Base-by-base conservation (phyloP, 2,329 filamentous ascomycete genomes). In the Pseudogymnoascus sp. region DNA sequence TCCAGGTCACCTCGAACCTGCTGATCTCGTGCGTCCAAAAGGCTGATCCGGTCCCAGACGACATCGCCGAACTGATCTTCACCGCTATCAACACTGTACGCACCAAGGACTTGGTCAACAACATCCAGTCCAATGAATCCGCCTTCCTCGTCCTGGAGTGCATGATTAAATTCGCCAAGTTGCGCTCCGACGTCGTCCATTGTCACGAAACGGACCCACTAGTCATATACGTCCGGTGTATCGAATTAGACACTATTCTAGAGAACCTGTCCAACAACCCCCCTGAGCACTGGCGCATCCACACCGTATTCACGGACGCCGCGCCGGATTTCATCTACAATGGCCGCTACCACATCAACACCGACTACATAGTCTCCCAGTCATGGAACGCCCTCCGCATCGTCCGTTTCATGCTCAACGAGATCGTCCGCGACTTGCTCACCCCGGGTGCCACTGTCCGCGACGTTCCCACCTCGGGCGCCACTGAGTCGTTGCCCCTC, bases 11-110 rank as follows among this genome's bases (percentile, higher is more conserved):
- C 34, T 77, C 83, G 62, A 79, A 77, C 62, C 76, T 82, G 36
- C 73, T 83, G 64, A 78, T 84, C 65, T 80, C 77, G 67, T 83
- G 81, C 68, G 76, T 83, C 25, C 80, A 82, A 65, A 77, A 76
- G 60, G 77, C 78, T 36, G 70, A 78, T 28, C 76, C 79, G 11
- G 77, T 84, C 74, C 82, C 82, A 3, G 68, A 75, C n/a, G 71
- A 75, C 36, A 73, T 84, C 64, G 72, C 78, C 31, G 74, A 80
- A 23, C 77, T 84, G 46, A 75, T 82, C 40, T 80, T 75, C 46
- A 76, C 81, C 64, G 78, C 76, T 46, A 77, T 79, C 40, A 74
- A 80, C 64, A 77, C 82, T 66, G 79, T 76, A 66, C 82, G 80
- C 68, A 77, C 81, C 36, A 79, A 81, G 64, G 77, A 75, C 61